Base-by-base conservation (phyloP, 208 protist genomes). In the Trypanosoma vivax region DNA sequence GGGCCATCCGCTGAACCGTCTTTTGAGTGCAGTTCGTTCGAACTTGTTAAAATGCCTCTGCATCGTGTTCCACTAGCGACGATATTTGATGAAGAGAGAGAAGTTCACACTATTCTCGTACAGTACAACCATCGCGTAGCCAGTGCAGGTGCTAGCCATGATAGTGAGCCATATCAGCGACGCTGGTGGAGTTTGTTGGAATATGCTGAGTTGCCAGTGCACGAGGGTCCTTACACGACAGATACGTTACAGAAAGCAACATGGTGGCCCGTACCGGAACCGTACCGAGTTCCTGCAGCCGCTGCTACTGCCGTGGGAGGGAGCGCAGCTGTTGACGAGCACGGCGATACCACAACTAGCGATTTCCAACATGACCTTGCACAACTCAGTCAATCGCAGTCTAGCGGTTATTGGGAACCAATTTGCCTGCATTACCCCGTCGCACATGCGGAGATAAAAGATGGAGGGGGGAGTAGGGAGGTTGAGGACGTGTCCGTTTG, bases 381-480 rank as follows among this genome's bases (percentile, higher is more conserved):
- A 37, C 14, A 54, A 25, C 47, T 62, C 6, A 54, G 9, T 27
- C 16, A 62, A 9, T 18, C 18, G 18, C 23, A 24, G 14, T 52
- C 38, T 11, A 37, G 33, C 14, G 65, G 61, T 16, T 30, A 49
- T 1, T 76, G 72, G 73, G 59, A 60, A 16, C 76, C 76, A 7
- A 11, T 90, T 23, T 62, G 69, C 40, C 52, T 86, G 40, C 75
- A 74, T 54, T 90, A 90, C 45, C 73, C 65, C 4, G 48, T 87
- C 27, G 66, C 75, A 23, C 43, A 56, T 18, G 7, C 24, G 1
- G 18, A 46, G 14, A 38, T 35, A 18, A 9, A 27, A 9, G 24
- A 27, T 48, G 33, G 9, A 35, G 43, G 7, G 18, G 28, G 28
- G 29, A 1, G 14, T 28, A 35, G 9, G 19, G 29, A 31, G 35